phyloP scores from a whole-genome alignment of 1,139 yeast genomes.

The Geotrichum bryndzae region DNA sequence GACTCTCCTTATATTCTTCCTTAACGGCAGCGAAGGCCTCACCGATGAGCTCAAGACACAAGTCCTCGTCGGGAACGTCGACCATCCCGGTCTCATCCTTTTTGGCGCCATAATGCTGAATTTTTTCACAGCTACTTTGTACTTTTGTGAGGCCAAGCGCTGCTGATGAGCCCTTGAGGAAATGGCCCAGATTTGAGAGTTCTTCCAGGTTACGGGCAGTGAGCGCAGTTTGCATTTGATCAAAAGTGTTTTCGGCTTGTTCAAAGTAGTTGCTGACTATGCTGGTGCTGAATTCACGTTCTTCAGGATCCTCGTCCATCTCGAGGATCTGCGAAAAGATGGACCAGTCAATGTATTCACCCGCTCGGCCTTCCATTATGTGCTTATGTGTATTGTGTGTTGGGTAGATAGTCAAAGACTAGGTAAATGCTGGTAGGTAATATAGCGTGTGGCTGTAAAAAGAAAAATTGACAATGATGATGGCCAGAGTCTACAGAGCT shows the following conservation, averaged over 20 bases:
- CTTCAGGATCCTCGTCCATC: slow-evolving; percentile 92
- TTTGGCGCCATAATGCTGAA: slow-evolving; percentile 78
- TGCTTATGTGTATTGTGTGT: not conserved
- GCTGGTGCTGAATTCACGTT: slow-evolving; percentile 67
- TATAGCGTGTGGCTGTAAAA: not conserved
- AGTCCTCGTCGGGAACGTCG: slow-evolving; percentile 28
- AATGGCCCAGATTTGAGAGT: slow-evolving; percentile 79
- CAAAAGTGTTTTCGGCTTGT: slow-evolving; percentile 78
- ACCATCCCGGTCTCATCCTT: slow-evolving; percentile 37
- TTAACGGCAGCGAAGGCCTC: slow-evolving; percentile 24
- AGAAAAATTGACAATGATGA: not conserved
- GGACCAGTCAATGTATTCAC: slow-evolving; percentile 76
- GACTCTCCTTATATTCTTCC: slow-evolving; percentile 34
- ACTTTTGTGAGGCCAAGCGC: slow-evolving; percentile 81
- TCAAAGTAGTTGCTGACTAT: slow-evolving; percentile 79
- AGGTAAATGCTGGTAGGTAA: not conserved
- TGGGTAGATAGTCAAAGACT: not conserved
- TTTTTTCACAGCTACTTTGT: slow-evolving; percentile 83
- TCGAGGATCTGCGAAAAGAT: slow-evolving; percentile 82
- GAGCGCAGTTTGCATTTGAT: slow-evolving; percentile 59
- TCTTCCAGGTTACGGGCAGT: slow-evolving; percentile 46
- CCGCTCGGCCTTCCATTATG: not conserved
- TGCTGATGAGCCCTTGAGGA: slow-evolving; percentile 91
- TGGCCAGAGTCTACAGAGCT: not conserved
- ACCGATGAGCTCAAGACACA: slow-evolving; percentile 28